Evolutionary conservation across 768 basidiomycete genomes (phyloP), one percentile per base, ranked within the genome.

Genomic region (Tricholoma matsutake): DNA sequence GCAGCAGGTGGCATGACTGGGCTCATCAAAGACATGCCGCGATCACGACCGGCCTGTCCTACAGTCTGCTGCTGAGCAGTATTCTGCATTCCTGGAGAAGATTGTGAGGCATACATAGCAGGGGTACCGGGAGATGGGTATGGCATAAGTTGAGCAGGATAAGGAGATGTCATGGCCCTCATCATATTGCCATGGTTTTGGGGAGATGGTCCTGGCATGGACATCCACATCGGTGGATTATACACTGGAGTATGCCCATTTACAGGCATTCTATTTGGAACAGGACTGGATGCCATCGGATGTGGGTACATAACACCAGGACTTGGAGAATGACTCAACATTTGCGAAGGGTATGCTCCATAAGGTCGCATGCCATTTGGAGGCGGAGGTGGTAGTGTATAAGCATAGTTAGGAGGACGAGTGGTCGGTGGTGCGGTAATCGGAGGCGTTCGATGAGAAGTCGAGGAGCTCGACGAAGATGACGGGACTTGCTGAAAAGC

Each of bases 401-500:
- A 80, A 29, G 72, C 18, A 64, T 78, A 78, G 53, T 71, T 68
- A 8, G 73, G 71, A 39, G 81, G 81, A 34, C 80, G 79, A 56
- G 80, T 76, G 52, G 79, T 78, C 59, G 80, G 79, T 16, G 85
- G 75, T 20, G 85, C 81, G 20, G 87, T 83, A 56, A 84, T 74
- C 2, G 84, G 74, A 31, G 67, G 59, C 32, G 81, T 74, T 62
- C 85, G 80, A 63, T 79, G 81, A 37, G 78, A 68, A 11, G 80
- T 69, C 49, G 80, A 73, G 52, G 64, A 49, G 16, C 70, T 81
- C 13, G 82, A 72, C 14, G 84, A 80, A 2, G 89, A 79, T 6
- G 84, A 75, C 3, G 92, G 92, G 28, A 94, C 92, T 73, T 88
- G 88, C 69, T 94, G 92, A 76, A 94, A 94, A 20, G 92, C 91